phyloP scores from a whole-genome alignment of 148 eudicot genomes.

The Rhododendron kiyosumense region DNA sequence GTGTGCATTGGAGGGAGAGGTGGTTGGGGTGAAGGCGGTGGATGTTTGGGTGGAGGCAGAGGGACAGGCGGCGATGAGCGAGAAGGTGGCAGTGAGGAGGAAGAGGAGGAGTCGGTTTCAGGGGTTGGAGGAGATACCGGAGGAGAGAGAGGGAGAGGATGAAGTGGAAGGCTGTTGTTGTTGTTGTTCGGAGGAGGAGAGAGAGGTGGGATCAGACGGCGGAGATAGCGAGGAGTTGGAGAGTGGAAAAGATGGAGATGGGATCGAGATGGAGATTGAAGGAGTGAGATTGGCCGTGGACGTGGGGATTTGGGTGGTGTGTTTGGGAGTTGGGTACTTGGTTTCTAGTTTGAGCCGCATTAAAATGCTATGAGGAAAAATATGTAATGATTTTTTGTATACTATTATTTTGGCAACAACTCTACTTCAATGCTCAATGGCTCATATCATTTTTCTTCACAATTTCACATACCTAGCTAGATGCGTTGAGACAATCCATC shows the following conservation, averaged over 20 bases:
- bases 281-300: conserved; percentile 62
- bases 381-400: neutral
- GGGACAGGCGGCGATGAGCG: conserved; percentile 20
- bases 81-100: conserved; percentile 26
- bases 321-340: conserved; percentile 60
- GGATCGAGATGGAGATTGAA: conserved; percentile 7
- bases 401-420: neutral
- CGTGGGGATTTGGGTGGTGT: conserved; percentile 61
- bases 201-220: conserved; percentile 11
- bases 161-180: conserved; percentile 18
- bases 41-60: conserved; percentile 34
- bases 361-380: neutral
- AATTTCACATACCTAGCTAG: no score
- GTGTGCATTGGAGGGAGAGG: conserved; percentile 23
- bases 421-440: neutral
- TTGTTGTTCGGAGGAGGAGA: neutral
- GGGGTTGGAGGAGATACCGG: conserved; percentile 53
- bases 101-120: conserved; percentile 20
- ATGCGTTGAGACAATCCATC: neutral
- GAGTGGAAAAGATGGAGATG: neutral
- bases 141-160: conserved; percentile 39
- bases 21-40: conserved; percentile 22
- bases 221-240: conserved; percentile 3
- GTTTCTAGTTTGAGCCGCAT: conserved; percentile 35
- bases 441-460: no score